phyloP scores from a whole-genome alignment of 441 rosid genomes.

The Cnidoscolus chayamansa region DNA sequence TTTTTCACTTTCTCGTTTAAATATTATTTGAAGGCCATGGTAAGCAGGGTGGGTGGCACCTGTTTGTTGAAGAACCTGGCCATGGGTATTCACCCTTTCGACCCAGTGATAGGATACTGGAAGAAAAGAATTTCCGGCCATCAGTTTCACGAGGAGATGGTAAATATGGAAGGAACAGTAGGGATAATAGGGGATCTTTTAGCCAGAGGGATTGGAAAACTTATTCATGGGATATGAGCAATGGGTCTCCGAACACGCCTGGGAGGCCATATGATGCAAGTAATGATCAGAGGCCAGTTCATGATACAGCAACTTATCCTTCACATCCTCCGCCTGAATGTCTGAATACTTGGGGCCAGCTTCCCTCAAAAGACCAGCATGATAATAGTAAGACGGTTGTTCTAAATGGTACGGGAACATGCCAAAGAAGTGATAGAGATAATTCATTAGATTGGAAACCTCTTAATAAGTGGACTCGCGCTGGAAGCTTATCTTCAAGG shows the following conservation, averaged over 20 bases:
- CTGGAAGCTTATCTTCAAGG: constrained; percentile 84
- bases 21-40: constrained; percentile 73
- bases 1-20: constrained; percentile 26
- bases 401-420: constrained; percentile 42
- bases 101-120: constrained; percentile 57
- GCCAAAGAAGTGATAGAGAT: constrained; percentile 53
- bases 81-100: constrained; percentile 56
- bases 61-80: constrained; percentile 64
- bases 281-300: constrained; percentile 56
- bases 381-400: constrained; percentile 43
- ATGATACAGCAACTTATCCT: constrained; percentile 44
- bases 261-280: constrained; percentile 49
- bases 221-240: constrained; percentile 65
- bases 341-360: constrained; percentile 46
- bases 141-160: constrained; percentile 64
- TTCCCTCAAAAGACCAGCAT: constrained; percentile 48
- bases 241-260: constrained; percentile 49
- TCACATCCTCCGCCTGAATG: constrained; percentile 43
- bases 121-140: constrained; percentile 52
- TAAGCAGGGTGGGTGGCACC: constrained; percentile 86
- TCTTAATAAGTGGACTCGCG: constrained; percentile 61
- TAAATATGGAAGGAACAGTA: constrained; percentile 57
- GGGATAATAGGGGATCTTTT: constrained; percentile 64
- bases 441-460: constrained; percentile 70
- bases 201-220: constrained; percentile 71